Base-by-base conservation (phyloP, 116 monocot species). In the Papilionanthe hybrid region DNA sequence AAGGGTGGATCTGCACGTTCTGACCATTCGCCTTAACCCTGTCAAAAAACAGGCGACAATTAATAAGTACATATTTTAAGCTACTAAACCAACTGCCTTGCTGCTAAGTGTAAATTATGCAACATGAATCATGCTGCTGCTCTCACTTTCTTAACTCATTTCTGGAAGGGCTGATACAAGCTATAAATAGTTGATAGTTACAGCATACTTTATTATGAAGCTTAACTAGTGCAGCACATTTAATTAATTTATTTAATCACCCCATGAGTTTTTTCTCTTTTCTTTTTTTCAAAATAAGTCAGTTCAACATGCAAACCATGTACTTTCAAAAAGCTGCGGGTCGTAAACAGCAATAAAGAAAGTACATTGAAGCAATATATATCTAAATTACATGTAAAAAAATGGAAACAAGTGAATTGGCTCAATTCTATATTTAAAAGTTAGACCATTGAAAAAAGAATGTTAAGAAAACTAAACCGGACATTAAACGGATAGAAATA, bases 1-100 rank as follows among this genome's bases (percentile, higher is more conserved):
- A 93, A 7, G 98, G 98, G 81, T 99, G 98, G 77, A 99, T 93
- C 67, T 91, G 95, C 74, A 91, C 93, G 22, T 25, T 89, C 83
- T 95, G 93, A 42, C 89, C 82, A 65, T 83, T 90, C 27, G 83
- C 79, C 84, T 93, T 79, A 19, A 91, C 85, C 91, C 97, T 97
- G 88, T 32, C 22, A 48, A 86, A n/a, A 47, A 53, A 53, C 45
- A 45, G 4, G 15, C 17, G 53, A 4, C 15, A 13, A 18, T 53
- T 20, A 25, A 78, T 63, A 5, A 49, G 9, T 4, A 49, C 18
- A 25, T 65, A 65, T 65, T 7, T 65, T 65, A 65, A 27, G 9
- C 65, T 25, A 2, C 25, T 27, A 45, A 45, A 45, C 45, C 45
- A 45, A 45, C 4, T 45, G 3, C 45, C 45, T 45, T n/a, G 22